phyloP scores from a whole-genome alignment of 352 stramenopile genomes.

The Phytophthora macrochlamydospora region DNA sequence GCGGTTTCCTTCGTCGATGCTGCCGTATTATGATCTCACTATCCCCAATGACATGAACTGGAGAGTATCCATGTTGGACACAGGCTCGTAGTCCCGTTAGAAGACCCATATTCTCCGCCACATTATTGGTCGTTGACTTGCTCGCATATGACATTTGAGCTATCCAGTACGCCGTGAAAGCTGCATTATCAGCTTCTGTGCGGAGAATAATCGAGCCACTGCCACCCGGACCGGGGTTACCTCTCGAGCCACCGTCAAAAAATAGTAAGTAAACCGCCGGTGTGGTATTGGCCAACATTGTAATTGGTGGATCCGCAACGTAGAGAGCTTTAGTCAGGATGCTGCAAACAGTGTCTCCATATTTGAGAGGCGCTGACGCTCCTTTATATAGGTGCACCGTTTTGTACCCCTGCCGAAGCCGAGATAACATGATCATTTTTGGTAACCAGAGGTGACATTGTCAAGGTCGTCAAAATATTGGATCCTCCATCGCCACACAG shows the following conservation, averaged over 20 bases:
- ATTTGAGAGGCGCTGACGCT: neutral
- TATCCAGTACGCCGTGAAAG: neutral
- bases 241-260: constrained; percentile 5
- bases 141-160: neutral
- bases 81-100: neutral
- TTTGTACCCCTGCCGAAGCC: neutral
- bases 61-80: neutral
- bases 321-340: neutral
- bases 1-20: neutral
- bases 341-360: neutral
- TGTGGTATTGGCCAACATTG: neutral
- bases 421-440: neutral
- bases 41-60: constrained; percentile 6
- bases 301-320: no score
- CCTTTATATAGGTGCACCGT: neutral
- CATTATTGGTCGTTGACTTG: neutral
- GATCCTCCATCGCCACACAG: neutral
- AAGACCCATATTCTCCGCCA: constrained; percentile 1
- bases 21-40: neutral
- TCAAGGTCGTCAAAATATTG: neutral
- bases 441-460: neutral
- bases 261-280: neutral
- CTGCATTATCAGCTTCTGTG: neutral
- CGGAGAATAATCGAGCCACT: neutral
- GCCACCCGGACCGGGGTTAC: neutral